A percentile compares a stretch with the other conserved stretches of the same genome.
phyloP scores from a whole-genome alignment of 2,329 filamentous ascomycete species.

The Arachnomyces sp. region DNA sequence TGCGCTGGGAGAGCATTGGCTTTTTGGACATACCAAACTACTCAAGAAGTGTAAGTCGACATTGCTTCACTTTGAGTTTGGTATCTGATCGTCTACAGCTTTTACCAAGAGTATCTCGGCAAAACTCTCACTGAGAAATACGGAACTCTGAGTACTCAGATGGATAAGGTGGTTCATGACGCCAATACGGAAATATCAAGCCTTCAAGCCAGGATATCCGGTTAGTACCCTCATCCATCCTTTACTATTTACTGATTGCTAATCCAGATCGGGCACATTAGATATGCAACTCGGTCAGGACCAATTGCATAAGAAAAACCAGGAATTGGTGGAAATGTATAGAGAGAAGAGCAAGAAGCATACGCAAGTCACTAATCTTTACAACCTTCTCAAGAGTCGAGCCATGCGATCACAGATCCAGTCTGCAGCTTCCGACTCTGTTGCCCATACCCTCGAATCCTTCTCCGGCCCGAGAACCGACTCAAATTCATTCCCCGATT shows the following conservation, averaged over 20 bases:
- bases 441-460: constrained; percentile 38
- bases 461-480: constrained; percentile 17
- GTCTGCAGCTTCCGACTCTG: constrained; percentile 46
- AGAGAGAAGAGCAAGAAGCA: constrained; percentile 64
- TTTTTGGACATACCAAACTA: constrained; percentile 80
- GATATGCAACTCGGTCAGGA: constrained; percentile 55
- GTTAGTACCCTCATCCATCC: constrained; percentile 35
- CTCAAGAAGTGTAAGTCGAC: constrained; percentile 67
- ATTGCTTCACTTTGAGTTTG: constrained; percentile 2
- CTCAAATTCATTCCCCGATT: constrained; percentile 7
- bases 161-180: constrained; percentile 66
- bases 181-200: constrained; percentile 63
- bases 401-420: constrained; percentile 48
- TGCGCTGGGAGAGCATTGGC: constrained; percentile 69
- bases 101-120: constrained; percentile 68
- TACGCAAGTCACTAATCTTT: constrained; percentile 56
- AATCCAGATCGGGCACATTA: constrained; percentile 18
- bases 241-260: not conserved
- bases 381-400: constrained; percentile 48
- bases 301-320: constrained; percentile 58
- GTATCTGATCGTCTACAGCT: constrained; percentile 34
- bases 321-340: constrained; percentile 58
- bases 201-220: constrained; percentile 56
- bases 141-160: constrained; percentile 51
- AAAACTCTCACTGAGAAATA: constrained; percentile 68